phyloP scores from a whole-genome alignment of 768 basidiomycete species.

The Russula vinacea region DNA sequence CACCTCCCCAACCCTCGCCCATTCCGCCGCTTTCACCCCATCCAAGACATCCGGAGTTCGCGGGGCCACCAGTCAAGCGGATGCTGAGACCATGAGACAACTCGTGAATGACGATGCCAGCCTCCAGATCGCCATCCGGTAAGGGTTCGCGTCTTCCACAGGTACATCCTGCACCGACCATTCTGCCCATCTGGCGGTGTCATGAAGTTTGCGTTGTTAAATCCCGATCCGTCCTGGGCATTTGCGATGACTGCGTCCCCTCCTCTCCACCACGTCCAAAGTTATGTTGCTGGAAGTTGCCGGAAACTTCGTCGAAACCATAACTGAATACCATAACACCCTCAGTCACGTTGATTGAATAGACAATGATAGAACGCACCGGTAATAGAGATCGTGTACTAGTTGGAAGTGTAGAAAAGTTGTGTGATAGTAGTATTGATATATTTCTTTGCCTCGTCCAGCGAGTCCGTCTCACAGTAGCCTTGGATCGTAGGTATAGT shows the following conservation, averaged over 20 bases:
- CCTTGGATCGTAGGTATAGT: slow-evolving; percentile 69
- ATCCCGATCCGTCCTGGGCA: slow-evolving; percentile 93
- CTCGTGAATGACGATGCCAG: slow-evolving; percentile 95
- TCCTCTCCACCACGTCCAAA: slow-evolving; percentile 86
- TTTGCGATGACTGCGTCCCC: slow-evolving; percentile 91
- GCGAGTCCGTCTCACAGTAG: slow-evolving; percentile 52
- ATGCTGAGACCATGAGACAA: slow-evolving; percentile 87
- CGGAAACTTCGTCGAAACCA: slow-evolving; percentile 86
- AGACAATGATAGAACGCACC: slow-evolving; percentile 38
- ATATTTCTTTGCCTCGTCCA: slow-evolving; percentile 72
- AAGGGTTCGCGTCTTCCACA: slow-evolving; percentile 90
- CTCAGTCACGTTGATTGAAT: not conserved
- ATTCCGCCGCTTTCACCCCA: slow-evolving; percentile 97
- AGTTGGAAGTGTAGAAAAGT: slow-evolving; percentile 85
- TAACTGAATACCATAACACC: slow-evolving; percentile 46
- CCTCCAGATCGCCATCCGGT: slow-evolving; percentile 95
- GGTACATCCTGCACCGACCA: slow-evolving; percentile 93
- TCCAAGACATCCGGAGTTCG: slow-evolving; percentile 88
- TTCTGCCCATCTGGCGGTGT: slow-evolving; percentile 81
- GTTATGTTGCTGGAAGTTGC: slow-evolving; percentile 99
- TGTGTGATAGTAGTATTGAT: slow-evolving; percentile 86
- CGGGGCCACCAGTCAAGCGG: slow-evolving; percentile 89
- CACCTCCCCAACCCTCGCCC: slow-evolving; percentile 95
- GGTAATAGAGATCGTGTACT: slow-evolving; percentile 80
- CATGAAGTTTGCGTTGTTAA: slow-evolving; percentile 91